These are phyloP conservation scores for Ophiocordyceps camponoti-leonardi DNA, from an alignment of 2,329 filamentous ascomycete genomes.

Conservation along the genomic window DNA sequence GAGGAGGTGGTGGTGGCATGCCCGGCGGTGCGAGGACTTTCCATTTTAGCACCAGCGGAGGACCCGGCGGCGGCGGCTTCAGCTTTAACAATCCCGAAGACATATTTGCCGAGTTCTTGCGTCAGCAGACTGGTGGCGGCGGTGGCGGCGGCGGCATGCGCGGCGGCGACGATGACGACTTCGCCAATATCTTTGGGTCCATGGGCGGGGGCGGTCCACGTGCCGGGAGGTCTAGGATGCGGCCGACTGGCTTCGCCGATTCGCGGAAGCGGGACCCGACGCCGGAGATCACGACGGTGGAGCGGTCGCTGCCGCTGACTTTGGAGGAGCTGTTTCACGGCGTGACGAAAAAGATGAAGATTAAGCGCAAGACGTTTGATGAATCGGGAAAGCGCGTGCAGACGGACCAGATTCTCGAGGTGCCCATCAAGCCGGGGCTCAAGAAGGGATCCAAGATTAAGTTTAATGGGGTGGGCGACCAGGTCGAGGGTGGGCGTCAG, in stretches of 20 bases:
- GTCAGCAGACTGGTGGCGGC: slow-evolving; percentile 15
- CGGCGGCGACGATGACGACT: slow-evolving; percentile 22
- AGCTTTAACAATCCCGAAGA: slow-evolving; percentile 68
- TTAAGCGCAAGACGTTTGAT: slow-evolving; percentile 93
- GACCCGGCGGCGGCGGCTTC: slow-evolving; percentile 46
- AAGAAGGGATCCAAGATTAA: slow-evolving; percentile 98
- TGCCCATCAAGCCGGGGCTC: slow-evolving; percentile 87
- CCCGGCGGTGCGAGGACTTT: slow-evolving; percentile 37
- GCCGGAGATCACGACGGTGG: slow-evolving; percentile 79
- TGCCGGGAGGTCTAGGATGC: slow-evolving; percentile 23
- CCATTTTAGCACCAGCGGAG: slow-evolving; percentile 43
- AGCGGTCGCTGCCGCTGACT: slow-evolving; percentile 63
- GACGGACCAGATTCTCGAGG: slow-evolving; percentile 80
- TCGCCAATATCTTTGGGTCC: slow-evolving; percentile 37
- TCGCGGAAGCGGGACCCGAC: slow-evolving; percentile 25
- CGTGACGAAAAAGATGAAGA: slow-evolving; percentile 91
- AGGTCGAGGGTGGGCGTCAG: slow-evolving; percentile 89
- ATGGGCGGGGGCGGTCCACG: slow-evolving; percentile 23
- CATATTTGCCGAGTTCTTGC: slow-evolving; percentile 75
- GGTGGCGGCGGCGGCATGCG: slow-evolving; percentile 18
- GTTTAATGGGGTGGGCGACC: slow-evolving; percentile 92
- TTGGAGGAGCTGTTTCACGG: slow-evolving; percentile 83
- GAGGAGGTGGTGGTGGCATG: slow-evolving; percentile 22
- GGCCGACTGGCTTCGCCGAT: slow-evolving; percentile 20
- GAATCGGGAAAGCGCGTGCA: slow-evolving; percentile 66